Base-by-base conservation (phyloP, 306 rosid genomes). In the Medicago ruthenica region DNA sequence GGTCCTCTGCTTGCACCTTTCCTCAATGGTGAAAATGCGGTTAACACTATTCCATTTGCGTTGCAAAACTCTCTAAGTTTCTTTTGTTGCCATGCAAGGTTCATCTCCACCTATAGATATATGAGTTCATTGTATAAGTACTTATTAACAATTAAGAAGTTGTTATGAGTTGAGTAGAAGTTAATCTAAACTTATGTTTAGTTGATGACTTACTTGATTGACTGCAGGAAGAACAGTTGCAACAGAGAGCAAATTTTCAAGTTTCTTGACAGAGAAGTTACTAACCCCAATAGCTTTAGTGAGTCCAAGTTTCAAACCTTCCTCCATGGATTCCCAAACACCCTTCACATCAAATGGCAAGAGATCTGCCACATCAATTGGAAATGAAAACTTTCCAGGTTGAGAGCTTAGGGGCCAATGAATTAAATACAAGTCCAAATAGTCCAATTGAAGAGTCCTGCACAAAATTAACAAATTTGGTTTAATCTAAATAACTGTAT, bases 41-140 rank as follows among this genome's bases (percentile, higher is more conserved):
- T 88, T 18, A 90, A 55, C 1, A 85, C 50, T 59, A 90, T 71
- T 1, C 89, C 87, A 22, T 85, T 86, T 3, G 37, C 73, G 0
- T 34, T 81, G 87, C 96, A 90, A 21, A 81, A 88, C 27, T 84
- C 85, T 64, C 86, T 75, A 0, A 90, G 85, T 40, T 81, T 77
- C 83, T 84, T 83, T 53, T 88, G 96, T 31, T 90, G 92, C 96
- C 96, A 90, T 8, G 86, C 79, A 3, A 87, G 87, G 70, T 80
- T 86, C 92, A 90, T 76, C 76, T 90, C 96, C 78, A 90, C 96
- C 95, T 89, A 81, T 7, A 69, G 1, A 67, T 14, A 24, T 13
- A 13, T 1, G n/a, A 31, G 0, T 24, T 58, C 12, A 14, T 67
- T 67, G 13, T 14, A 20, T 66, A 17, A 45, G 13, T 16, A 24